These are phyloP conservation scores for Phialophora chinensis DNA, from an alignment of 2,329 filamentous ascomycete species.

Conservation along the genomic window DNA sequence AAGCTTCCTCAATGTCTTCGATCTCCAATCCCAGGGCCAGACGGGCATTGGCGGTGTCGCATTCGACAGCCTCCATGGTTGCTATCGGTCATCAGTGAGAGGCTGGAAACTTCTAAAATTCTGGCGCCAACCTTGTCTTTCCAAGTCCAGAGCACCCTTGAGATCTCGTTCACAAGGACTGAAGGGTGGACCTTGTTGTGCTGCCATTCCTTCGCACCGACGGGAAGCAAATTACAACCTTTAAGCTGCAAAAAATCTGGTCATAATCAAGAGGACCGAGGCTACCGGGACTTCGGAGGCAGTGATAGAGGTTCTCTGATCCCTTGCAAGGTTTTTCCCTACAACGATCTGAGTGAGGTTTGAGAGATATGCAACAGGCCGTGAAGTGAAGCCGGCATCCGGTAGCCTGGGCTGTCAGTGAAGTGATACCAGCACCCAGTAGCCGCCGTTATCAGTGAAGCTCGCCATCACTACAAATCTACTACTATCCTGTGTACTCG, in stretches of 20 bases:
- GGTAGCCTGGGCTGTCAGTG: neutral
- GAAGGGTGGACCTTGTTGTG: neutral
- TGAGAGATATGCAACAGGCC: neutral
- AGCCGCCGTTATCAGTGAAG: neutral
- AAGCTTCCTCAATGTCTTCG: constrained; percentile 3
- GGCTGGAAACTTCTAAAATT: neutral
- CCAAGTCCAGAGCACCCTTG: neutral
- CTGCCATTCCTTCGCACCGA: too few relatives aligned
- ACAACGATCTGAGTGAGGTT: neutral
- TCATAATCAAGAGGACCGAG: neutral
- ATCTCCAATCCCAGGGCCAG: constrained; percentile 11
- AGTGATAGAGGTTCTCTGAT: neutral
- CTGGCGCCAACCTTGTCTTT: neutral
- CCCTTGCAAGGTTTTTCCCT: neutral
- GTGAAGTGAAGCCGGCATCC: neutral
- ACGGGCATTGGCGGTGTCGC: constrained; percentile 1
- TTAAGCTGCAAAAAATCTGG: neutral
- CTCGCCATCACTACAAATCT: neutral
- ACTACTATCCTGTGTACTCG: neutral
- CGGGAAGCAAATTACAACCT: too few relatives aligned
- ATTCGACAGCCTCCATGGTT: neutral
- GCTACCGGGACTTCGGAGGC: neutral
- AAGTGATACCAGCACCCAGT: neutral
- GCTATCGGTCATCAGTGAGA: neutral
- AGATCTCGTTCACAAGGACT: neutral